Evolutionary conservation across 768 basidiomycete genomes (phyloP), one percentile per base, ranked within the genome.

Genomic region (Lentinula lateritia): DNA sequence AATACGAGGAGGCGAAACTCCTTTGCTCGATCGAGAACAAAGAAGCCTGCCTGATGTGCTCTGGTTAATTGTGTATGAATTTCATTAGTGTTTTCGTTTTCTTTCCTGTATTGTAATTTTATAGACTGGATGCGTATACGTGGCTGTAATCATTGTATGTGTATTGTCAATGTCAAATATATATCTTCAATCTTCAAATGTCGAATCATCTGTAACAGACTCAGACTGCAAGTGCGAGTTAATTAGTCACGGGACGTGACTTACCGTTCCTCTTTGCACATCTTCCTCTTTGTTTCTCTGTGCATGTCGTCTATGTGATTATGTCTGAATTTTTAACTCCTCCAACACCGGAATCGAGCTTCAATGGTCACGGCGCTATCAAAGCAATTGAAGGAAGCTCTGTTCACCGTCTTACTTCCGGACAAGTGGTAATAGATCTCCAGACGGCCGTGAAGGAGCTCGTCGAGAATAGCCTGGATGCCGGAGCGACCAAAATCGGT

Each of bases 391-490:
- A 95, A 67, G 74, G 76, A 2, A 73, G 80, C 5, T 92, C 95
- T 3, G 80, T 95, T 9, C 97, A 98, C 71, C 80, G 84, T 58
- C 92, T 99, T 58, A 92, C 95, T 0, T 93, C 93, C 2, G 96
- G 96, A 1, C 97, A 98, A 71, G 96, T 98, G 50, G 90, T 98
- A 0, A 80, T 95, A 32, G 94, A 97, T 70, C 83, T 98, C 0
- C 93, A 95, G 70, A 92, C 90, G 0, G 93, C 94, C 1, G 88
- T 98, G 62, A 99, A 98, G 71, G 97, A 99, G 72, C 84, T 98
- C 8, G 84, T 99, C 2, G 97, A 99, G 74, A 99, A 99, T 71
- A 92, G 93, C 61, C 76, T 98, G 34, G 97, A 99, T 71, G 95
- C 97, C 1, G 90, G 90, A 0, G 92, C 95, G 0, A 94, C 90